Evolutionary conservation across 768 basidiomycete species (phyloP).

Genomic region (Kwoniella sp.): DNA sequence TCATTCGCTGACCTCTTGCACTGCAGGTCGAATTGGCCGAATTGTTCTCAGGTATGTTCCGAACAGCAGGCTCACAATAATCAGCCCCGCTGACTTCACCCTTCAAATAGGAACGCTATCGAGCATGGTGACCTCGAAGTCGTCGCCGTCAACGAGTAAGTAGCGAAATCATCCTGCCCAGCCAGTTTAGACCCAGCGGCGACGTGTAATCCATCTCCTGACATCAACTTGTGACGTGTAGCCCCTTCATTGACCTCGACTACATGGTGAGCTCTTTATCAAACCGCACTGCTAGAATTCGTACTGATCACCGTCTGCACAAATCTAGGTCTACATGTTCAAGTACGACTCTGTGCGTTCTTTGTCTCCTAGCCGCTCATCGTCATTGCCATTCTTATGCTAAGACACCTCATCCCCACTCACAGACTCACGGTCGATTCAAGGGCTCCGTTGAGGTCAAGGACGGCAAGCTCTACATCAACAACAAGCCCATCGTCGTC

Average conservation of each 20-base stretch:
- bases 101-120: conserved; percentile 76
- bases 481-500: conserved; percentile 69
- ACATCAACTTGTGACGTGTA: conserved; percentile 47
- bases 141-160: conserved; percentile 92
- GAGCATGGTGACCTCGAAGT: conserved; percentile 73
- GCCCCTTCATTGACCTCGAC: conserved; percentile 93
- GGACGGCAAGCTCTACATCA: conserved; percentile 85
- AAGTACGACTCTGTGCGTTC: conserved; percentile 49
- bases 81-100: no score
- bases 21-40: conserved; percentile 94
- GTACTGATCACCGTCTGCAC: no score
- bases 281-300: no score
- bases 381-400: conserved; percentile 15
- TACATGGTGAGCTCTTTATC: conserved; percentile 98
- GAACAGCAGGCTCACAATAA: no score
- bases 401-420: neutral
- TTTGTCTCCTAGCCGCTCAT: neutral
- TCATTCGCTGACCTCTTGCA: conserved; percentile 18
- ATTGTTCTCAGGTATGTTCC: conserved; percentile 67
- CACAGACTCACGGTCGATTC: conserved; percentile 61
- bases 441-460: conserved; percentile 76
- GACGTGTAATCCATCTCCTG: no score
- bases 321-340: conserved; percentile 52
- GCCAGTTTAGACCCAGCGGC: no score
- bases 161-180: no score